Evolutionary conservation across 495 filamentous ascomycete genomes (phyloP), one percentile per base, ranked within the genome.

Genomic region (Penicillium crystallinum): DNA sequence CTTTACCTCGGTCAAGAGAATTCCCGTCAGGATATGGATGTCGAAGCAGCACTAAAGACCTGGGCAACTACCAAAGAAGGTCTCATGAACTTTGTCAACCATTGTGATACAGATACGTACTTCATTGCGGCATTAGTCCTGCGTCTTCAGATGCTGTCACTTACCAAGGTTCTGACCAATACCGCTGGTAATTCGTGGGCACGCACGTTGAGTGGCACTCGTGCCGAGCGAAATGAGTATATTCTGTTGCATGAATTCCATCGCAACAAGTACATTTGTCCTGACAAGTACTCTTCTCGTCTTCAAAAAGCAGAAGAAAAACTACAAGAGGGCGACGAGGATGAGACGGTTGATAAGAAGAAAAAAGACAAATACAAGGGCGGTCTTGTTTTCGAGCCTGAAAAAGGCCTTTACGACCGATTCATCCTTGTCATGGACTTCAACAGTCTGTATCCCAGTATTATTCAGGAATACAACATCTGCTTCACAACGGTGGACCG

Each of bases 361-460:
- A 98, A 97, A 79, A 98, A 96, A 66, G 93, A 98, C 68, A 98
- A 97, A 67, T 98, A 86, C 73, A 97, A 98, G 71, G 93, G 93
- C 62, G 93, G 93, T 76, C 79, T 98, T 36, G 93, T 98, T 52
- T 98, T 98, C 59, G 93, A 98, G 64, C 93, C 93, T 12, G 92
- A 97, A 68, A 97, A 89, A 66, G 93, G 95, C 8, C 78, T 98
- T 21, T 97, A 97, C 63, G 95, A 98, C 76, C 91, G 89, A 68
- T 95, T 92, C 61, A 84, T 98, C 25, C 80, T 98, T 18, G 93
- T 98, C 65, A 98, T 98, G 93, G 93, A 98, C 74, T 98, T 97
- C 76, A 98, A 98, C 80, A 96, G 90, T 68, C 76, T 98, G 59
- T 98, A 98, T 62, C 93, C 93, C 12, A 96, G 91, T 68, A 97